A percentile compares a stretch with the other conserved stretches of the same genome.
These are phyloP conservation scores for Xylariaceae sp. DNA, from an alignment of 2,329 filamentous ascomycete genomes.

Conservation along the genomic window DNA sequence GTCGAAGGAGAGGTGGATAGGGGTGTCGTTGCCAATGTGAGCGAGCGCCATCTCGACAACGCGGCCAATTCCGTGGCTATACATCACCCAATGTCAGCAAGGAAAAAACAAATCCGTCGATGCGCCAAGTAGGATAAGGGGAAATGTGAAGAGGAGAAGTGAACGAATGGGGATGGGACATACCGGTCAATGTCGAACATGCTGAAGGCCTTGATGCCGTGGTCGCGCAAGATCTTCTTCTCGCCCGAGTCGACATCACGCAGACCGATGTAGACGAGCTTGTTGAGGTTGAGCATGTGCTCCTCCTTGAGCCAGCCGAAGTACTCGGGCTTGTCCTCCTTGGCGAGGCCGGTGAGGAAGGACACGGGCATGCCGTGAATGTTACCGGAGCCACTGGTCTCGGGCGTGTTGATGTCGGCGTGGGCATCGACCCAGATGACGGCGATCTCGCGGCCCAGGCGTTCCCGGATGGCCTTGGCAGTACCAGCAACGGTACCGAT, in stretches of 20 bases:
- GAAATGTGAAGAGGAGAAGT: not conserved
- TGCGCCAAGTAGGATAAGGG: not conserved
- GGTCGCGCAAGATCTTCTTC: slow-evolving; percentile 83
- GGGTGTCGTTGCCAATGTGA: slow-evolving; percentile 89
- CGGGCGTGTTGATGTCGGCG: slow-evolving; percentile 94
- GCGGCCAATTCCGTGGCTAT: slow-evolving; percentile 82
- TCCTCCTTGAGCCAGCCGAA: slow-evolving; percentile 87
- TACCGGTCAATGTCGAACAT: slow-evolving; percentile 97
- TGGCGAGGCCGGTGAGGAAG: slow-evolving; percentile 81
- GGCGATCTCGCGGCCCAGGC: slow-evolving; percentile 75
- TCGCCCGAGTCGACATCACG: slow-evolving; percentile 89
- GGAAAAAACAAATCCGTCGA: not conserved
- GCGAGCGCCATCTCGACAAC: slow-evolving; percentile 98
- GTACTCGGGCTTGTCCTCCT: slow-evolving; percentile 66
- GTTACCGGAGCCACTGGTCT: slow-evolving; percentile 84
- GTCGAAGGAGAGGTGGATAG: slow-evolving; percentile 95
- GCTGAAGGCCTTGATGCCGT: slow-evolving; percentile 91
- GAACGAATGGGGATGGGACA: slow-evolving; percentile 24
- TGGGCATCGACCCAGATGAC: slow-evolving; percentile 99
- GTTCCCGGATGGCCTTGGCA: slow-evolving; percentile 78
- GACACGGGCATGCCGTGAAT: slow-evolving; percentile 97
- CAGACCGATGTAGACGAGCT: slow-evolving; percentile 95
- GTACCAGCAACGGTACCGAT: slow-evolving; percentile 89
- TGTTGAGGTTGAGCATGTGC: slow-evolving; percentile 64
- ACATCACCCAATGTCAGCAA: slow-evolving; percentile 3